Evolutionary conservation across 108 stramenopile species (phyloP).

Genomic region (Fragilaria crotonensis): DNA sequence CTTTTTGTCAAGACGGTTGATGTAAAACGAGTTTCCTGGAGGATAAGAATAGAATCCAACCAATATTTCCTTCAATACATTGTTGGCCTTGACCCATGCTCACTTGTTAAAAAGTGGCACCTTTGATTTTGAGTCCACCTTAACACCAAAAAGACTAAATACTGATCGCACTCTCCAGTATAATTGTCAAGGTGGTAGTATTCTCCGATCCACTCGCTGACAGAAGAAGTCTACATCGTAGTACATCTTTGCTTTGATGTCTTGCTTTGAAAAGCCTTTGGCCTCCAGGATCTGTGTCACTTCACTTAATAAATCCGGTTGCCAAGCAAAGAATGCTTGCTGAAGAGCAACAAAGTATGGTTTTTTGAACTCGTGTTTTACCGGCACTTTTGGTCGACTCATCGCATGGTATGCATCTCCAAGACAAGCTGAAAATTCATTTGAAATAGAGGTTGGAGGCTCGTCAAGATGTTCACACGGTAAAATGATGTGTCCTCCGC

Average conservation of each 20-base stretch:
- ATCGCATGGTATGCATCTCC: conserved; percentile 26
- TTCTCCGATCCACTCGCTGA: not conserved
- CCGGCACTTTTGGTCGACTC: conserved; percentile 1
- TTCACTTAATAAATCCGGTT: not conserved
- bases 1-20: not conserved
- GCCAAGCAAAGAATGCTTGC: not conserved
- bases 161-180: conserved; percentile 27
- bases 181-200: conserved; percentile 5
- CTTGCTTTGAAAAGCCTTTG: not conserved
- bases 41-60: conserved; percentile 23
- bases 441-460: conserved; percentile 10
- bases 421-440: conserved; percentile 7
- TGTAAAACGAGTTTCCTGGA: conserved; percentile 18
- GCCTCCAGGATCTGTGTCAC: not conserved
- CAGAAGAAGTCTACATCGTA: not conserved
- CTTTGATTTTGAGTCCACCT: conserved; percentile 14
- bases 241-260: not conserved
- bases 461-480: conserved; percentile 6
- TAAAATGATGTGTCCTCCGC: not conserved
- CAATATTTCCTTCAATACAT: conserved; percentile 22
- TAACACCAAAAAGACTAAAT: conserved; percentile 10
- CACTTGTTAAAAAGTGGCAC: conserved; percentile 18
- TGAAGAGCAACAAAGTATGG: conserved; percentile 4
- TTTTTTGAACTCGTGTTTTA: conserved; percentile 8
- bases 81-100: conserved; percentile 33